These are phyloP conservation scores for Aspergillus fumigatus DNA, from an alignment of 2,329 filamentous ascomycete genomes.

Conservation along the genomic window DNA sequence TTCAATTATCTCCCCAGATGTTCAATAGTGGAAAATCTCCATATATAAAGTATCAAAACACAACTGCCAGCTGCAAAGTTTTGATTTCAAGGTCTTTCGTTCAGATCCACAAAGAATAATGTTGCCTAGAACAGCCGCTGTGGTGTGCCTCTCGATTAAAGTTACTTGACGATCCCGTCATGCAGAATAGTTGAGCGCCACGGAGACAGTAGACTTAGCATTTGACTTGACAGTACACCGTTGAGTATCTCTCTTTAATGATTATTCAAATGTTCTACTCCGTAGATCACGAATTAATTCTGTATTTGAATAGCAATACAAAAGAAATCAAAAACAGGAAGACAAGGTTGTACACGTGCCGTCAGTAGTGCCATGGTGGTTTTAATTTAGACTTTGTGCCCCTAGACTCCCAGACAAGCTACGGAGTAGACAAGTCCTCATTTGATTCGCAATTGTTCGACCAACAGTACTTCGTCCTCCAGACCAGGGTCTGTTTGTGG, in stretches of 20 bases:
- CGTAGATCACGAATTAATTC: not conserved
- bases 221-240: not conserved
- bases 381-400: not conserved
- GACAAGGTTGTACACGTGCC: not conserved
- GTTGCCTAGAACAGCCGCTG: not conserved
- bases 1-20: not conserved
- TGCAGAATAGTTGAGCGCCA: not conserved
- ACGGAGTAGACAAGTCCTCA: too few relatives aligned
- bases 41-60: not conserved
- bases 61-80: too few relatives aligned
- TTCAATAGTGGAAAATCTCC: not conserved
- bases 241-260: not conserved
- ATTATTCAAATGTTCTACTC: not conserved
- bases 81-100: not conserved
- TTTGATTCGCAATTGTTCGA: not conserved
- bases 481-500: not conserved
- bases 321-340: not conserved
- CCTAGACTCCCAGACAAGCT: too few relatives aligned
- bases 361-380: not conserved
- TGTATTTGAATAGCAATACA: not conserved
- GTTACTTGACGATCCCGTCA: not conserved
- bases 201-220: not conserved
- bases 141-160: not conserved
- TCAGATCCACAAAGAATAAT: not conserved
- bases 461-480: too few relatives aligned